Evolutionary conservation across 768 basidiomycete genomes (phyloP).

Genomic region (Boletus huronensis): DNA sequence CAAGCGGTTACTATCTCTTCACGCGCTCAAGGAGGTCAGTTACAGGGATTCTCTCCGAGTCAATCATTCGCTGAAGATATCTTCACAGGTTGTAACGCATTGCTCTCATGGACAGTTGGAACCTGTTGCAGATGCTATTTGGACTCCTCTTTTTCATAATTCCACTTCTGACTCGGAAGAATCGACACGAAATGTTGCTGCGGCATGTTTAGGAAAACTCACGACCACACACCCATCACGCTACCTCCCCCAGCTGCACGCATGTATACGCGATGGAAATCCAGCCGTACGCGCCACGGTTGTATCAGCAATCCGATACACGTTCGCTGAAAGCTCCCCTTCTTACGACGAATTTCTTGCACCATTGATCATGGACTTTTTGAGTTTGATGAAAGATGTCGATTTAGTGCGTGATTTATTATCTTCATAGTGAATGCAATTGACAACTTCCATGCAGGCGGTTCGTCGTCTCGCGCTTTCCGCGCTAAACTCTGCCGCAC

Average conservation of each 20-base stretch:
- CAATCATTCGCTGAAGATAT: not conserved
- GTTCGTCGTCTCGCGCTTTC: slow-evolving; percentile 90
- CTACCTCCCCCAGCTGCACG: slow-evolving; percentile 91
- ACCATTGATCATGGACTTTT: slow-evolving; percentile 85
- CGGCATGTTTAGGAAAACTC: slow-evolving; percentile 94
- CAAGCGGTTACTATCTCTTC: slow-evolving; percentile 80
- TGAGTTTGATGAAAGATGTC: slow-evolving; percentile 83
- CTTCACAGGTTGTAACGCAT: slow-evolving; percentile 79
- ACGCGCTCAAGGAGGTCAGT: slow-evolving; percentile 87
- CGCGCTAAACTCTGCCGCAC: slow-evolving; percentile 89
- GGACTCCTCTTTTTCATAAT: slow-evolving; percentile 90
- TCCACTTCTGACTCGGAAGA: slow-evolving; percentile 83
- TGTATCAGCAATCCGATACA: slow-evolving; percentile 86
- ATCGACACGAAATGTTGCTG: slow-evolving; percentile 89
- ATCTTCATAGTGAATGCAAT: not conserved
- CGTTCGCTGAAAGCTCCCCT: slow-evolving; percentile 81
- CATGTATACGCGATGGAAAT: slow-evolving; percentile 63
- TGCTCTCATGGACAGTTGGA: slow-evolving; percentile 83
- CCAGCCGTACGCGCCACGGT: slow-evolving; percentile 82
- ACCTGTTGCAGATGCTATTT: slow-evolving; percentile 81
- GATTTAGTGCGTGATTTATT: slow-evolving; percentile 62
- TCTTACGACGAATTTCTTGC: slow-evolving; percentile 90
- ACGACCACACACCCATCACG: slow-evolving; percentile 87
- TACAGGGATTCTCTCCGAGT: not conserved
- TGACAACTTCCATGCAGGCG: slow-evolving; percentile 46